Conservation (phyloP, 176 grass and related monocot genomes). For the Tillandsia fasciculata region DNA sequence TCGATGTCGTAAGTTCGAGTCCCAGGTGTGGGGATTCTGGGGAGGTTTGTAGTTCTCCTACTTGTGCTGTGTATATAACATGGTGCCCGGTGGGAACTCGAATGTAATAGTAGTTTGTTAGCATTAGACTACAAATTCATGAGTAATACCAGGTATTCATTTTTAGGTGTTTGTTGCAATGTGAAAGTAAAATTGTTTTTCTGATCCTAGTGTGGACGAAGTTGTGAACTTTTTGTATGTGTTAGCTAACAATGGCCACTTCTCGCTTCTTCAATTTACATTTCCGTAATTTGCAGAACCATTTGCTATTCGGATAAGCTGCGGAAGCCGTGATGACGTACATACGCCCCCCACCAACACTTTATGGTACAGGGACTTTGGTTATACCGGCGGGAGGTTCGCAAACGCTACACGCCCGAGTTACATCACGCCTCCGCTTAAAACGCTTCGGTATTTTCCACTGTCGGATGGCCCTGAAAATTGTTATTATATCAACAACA, state of each 20-base stretch:
- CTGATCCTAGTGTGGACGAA: not conserved
- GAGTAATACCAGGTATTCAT: no score
- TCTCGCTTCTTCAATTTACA: not conserved
- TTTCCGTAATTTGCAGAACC: constrained; percentile 51
- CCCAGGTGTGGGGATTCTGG: no score
- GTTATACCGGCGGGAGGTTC: constrained; percentile 78
- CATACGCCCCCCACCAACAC: constrained; percentile 70
- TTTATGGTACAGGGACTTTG: constrained; percentile 91
- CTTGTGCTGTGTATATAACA: no score
- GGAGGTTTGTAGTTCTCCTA: no score
- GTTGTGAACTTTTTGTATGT: not conserved
- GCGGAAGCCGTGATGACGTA: constrained; percentile 75
- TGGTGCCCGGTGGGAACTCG: no score
- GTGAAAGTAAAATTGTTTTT: not conserved
- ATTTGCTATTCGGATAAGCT: constrained; percentile 84
- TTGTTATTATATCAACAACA: constrained; percentile 72
- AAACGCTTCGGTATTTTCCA: constrained; percentile 76
- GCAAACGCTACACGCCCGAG: constrained; percentile 65
- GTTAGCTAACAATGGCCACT: not conserved
- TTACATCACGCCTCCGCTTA: constrained; percentile 72
- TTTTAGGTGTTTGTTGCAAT: no score
- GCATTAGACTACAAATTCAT: no score
- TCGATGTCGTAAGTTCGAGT: no score
- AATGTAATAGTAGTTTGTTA: no score
- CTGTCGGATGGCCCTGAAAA: constrained; percentile 92